Percentiles rank a stretch among this genome's conserved stretches.
phyloP scores from a whole-genome alignment of 208 protist species.

The Lotmaria passim region DNA sequence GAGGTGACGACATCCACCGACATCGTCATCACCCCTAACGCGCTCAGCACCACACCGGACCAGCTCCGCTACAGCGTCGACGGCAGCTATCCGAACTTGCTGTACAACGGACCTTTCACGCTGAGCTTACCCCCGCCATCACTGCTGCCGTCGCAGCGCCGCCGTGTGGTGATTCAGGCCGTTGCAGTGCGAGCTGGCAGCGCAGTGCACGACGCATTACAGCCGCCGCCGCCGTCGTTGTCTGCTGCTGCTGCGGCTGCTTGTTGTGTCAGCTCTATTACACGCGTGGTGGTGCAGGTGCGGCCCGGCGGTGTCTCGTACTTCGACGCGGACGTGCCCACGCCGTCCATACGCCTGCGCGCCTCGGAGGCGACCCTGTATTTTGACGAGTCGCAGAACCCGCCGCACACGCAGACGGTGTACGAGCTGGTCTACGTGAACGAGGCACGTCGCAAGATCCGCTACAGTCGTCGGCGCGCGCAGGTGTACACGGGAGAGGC shows the following conservation, averaged over 20 bases:
- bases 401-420: slow-evolving; percentile 51
- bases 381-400: slow-evolving; percentile 77
- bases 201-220: background rate
- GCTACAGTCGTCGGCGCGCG: slow-evolving; percentile 50
- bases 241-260: background rate
- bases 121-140: slow-evolving; percentile 57
- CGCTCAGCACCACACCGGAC: slow-evolving; percentile 48
- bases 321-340: slow-evolving; percentile 58
- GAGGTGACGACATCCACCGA: slow-evolving; percentile 76
- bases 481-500: slow-evolving; percentile 57
- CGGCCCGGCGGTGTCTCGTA: slow-evolving; percentile 61
- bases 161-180: slow-evolving; percentile 54
- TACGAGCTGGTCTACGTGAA: slow-evolving; percentile 76
- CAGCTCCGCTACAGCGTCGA: slow-evolving; percentile 87
- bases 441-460: slow-evolving; percentile 60
- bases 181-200: slow-evolving; percentile 40
- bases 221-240: background rate
- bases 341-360: slow-evolving; percentile 61
- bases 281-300: slow-evolving; percentile 57
- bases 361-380: slow-evolving; percentile 66
- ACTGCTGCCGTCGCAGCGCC: slow-evolving; percentile 22
- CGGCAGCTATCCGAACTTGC: slow-evolving; percentile 67
- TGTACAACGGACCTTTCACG: slow-evolving; percentile 80
- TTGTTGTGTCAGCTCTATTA: slow-evolving; percentile 43
- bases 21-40: slow-evolving; percentile 65